These are phyloP conservation scores for Metschnikowia amazonensis DNA, from an alignment of 805 yeast species.

Conservation along the genomic window DNA sequence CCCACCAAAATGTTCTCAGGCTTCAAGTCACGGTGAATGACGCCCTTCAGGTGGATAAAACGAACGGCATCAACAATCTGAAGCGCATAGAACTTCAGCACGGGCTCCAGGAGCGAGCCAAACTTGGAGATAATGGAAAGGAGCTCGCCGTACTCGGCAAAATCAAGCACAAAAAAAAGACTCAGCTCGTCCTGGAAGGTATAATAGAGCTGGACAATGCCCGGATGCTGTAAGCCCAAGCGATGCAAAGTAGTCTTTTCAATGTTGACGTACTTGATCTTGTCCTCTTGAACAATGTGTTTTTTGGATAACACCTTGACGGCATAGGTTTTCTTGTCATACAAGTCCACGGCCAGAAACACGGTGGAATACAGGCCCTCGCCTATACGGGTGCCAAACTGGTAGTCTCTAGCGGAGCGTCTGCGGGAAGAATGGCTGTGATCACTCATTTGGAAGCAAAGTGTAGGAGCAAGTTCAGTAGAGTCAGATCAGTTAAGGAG, in stretches of 20 bases:
- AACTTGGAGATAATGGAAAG: slow-evolving; percentile 70
- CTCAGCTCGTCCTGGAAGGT: slow-evolving; percentile 92
- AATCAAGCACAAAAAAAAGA: slow-evolving; percentile 87
- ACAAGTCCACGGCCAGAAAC: slow-evolving; percentile 75
- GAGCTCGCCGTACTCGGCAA: slow-evolving; percentile 93
- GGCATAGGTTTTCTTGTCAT: slow-evolving; percentile 75
- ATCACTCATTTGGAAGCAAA: not conserved
- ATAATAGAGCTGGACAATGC: slow-evolving; percentile 84
- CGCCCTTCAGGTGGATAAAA: slow-evolving; percentile 85
- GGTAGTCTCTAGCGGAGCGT: slow-evolving; percentile 75
- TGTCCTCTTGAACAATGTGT: slow-evolving; percentile 91
- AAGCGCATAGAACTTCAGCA: slow-evolving; percentile 74
- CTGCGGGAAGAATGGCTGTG: slow-evolving; percentile 6
- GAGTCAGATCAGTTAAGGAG: not conserved
- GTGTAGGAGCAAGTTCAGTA: not conserved
- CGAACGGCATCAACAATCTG: slow-evolving; percentile 89
- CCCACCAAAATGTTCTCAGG: slow-evolving; percentile 90
- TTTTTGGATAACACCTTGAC: slow-evolving; percentile 86
- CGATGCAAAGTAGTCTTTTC: slow-evolving; percentile 88
- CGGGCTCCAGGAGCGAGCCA: slow-evolving; percentile 72
- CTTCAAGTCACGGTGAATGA: slow-evolving; percentile 89
- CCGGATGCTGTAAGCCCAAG: slow-evolving; percentile 85
- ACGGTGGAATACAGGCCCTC: slow-evolving; percentile 97
- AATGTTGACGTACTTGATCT: slow-evolving; percentile 92
- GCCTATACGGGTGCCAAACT: slow-evolving; percentile 83